These are phyloP conservation scores for Phytophthora rubi DNA, from an alignment of 352 stramenopile species.

Conservation along the genomic window DNA sequence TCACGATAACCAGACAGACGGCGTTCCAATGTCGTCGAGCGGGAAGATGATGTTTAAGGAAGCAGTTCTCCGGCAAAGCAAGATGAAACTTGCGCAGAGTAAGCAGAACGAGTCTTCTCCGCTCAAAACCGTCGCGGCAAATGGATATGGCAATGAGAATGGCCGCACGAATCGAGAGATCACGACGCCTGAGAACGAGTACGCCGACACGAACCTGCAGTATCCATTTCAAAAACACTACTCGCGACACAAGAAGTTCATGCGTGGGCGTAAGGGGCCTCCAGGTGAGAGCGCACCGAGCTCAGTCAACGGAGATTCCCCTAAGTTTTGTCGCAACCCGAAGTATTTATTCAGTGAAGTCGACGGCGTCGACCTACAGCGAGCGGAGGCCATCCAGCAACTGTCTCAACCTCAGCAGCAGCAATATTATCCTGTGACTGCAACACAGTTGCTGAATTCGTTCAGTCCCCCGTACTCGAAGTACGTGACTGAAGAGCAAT, in stretches of 20 bases:
- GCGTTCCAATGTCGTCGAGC: slow-evolving; percentile 12
- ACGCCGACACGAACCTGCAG: slow-evolving; percentile 1
- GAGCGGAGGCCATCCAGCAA: slow-evolving; percentile 19
- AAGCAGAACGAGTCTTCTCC: slow-evolving; percentile 13
- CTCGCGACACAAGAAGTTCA: slow-evolving; percentile 26
- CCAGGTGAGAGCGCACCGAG: slow-evolving; percentile 15
- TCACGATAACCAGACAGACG: slow-evolving; percentile 14
- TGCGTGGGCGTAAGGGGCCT: slow-evolving; percentile 22
- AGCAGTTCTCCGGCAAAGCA: slow-evolving; percentile 55
- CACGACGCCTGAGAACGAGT: slow-evolving; percentile 5
- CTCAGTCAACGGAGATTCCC: slow-evolving; percentile 10
- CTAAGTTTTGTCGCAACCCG: slow-evolving; percentile 22
- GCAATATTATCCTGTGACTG: slow-evolving; percentile 19
- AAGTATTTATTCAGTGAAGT: slow-evolving; percentile 40
- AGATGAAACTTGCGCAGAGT: slow-evolving; percentile 18
- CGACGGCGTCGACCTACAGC: background rate
- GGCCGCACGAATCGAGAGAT: slow-evolving; percentile 16
- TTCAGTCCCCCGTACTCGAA: slow-evolving; percentile 29
- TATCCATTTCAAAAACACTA: slow-evolving; percentile 13
- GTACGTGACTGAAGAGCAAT: slow-evolving; percentile 37
- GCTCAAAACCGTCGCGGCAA: slow-evolving; percentile 2
- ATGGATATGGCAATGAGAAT: slow-evolving; percentile 25
- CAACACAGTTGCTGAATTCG: slow-evolving; percentile 21
- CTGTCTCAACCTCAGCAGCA: slow-evolving; percentile 22
- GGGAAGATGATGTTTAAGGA: slow-evolving; percentile 62